A percentile compares a stretch with the other conserved stretches of the same genome.
phyloP scores from a whole-genome alignment of 768 basidiomycete species.

The Hysterangium stoloniferum region DNA sequence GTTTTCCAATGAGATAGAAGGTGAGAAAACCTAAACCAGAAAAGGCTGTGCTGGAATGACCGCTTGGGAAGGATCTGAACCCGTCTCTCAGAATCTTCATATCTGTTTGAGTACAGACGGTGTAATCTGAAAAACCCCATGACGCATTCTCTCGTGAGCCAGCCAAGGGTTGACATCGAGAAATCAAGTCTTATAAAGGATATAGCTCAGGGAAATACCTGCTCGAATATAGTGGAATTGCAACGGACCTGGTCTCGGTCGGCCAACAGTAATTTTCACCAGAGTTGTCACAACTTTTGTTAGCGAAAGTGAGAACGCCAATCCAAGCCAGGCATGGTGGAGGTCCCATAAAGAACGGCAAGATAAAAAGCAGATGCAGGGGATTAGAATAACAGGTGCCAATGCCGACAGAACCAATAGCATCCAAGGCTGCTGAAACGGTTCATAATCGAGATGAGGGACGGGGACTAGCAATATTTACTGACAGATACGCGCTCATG shows the following conservation, averaged over 20 bases:
- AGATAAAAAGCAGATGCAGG: slow-evolving; percentile 62
- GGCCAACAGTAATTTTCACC: slow-evolving; percentile 80
- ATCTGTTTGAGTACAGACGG: slow-evolving; percentile 73
- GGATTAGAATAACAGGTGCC: slow-evolving; percentile 63
- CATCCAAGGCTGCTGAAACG: neutral
- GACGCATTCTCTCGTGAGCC: slow-evolving; percentile 55
- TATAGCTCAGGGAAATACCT: neutral
- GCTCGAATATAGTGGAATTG: neutral
- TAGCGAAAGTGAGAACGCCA: slow-evolving; percentile 32
- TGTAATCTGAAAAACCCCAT: slow-evolving; percentile 62
- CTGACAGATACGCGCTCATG: slow-evolving; percentile 75
- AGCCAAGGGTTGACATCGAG: slow-evolving; percentile 59
- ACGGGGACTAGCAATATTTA: slow-evolving; percentile 4
- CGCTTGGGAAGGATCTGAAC: slow-evolving; percentile 88
- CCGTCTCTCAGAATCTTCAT: slow-evolving; percentile 60
- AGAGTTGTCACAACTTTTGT: slow-evolving; percentile 80
- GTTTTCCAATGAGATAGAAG: slow-evolving; percentile 85
- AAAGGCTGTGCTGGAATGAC: slow-evolving; percentile 87
- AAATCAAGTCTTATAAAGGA: slow-evolving; percentile 43
- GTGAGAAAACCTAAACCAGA: slow-evolving; percentile 86
- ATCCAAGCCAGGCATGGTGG: slow-evolving; percentile 39
- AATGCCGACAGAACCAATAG: slow-evolving; percentile 39
- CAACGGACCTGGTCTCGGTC: slow-evolving; percentile 71
- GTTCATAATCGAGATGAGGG: neutral
- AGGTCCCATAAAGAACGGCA: slow-evolving; percentile 86